Conservation (phyloP, 176 grass and related monocot genomes). For the Oryza australiensis region DNA sequence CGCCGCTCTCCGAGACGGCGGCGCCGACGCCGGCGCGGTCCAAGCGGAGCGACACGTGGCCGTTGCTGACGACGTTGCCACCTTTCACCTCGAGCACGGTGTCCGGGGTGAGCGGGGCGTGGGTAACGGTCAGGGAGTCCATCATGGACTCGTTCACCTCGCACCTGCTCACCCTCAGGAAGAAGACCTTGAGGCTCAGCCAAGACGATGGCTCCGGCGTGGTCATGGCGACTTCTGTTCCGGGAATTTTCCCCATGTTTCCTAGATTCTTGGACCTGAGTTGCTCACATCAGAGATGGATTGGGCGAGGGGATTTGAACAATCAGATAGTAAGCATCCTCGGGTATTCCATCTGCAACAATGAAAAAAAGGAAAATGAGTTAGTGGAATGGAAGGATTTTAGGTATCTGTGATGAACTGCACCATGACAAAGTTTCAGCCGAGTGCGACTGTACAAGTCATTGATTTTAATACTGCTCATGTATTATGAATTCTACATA, state of each 20-base stretch:
- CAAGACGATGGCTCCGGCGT: conserved; percentile 36
- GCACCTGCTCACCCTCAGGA: conserved; percentile 73
- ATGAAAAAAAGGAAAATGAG: neutral
- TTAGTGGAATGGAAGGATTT: neutral
- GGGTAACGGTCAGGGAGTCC: conserved; percentile 51
- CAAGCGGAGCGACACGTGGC: conserved; percentile 49
- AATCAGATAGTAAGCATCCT: conserved; percentile 3
- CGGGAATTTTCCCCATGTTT: conserved; percentile 41
- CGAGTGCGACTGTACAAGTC: neutral
- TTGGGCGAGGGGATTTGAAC: neutral
- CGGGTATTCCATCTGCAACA: conserved; percentile 38
- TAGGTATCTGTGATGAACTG: conserved; percentile 1
- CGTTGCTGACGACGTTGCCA: neutral
- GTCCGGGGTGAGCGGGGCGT: conserved; percentile 58
- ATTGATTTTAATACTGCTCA: neutral
- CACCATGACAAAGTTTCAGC: neutral
- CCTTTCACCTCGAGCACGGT: conserved; percentile 53
- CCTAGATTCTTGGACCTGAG: neutral
- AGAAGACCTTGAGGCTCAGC: conserved; percentile 73
- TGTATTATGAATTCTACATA: neutral
- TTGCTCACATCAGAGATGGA: neutral
- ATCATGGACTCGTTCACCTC: conserved; percentile 54
- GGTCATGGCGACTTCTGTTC: conserved; percentile 13
- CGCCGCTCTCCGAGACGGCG: neutral
- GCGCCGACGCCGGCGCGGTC: conserved; percentile 38